These are phyloP conservation scores for Nicotiana undulata DNA, from an alignment of 257 asterid species.

Conservation along the genomic window DNA sequence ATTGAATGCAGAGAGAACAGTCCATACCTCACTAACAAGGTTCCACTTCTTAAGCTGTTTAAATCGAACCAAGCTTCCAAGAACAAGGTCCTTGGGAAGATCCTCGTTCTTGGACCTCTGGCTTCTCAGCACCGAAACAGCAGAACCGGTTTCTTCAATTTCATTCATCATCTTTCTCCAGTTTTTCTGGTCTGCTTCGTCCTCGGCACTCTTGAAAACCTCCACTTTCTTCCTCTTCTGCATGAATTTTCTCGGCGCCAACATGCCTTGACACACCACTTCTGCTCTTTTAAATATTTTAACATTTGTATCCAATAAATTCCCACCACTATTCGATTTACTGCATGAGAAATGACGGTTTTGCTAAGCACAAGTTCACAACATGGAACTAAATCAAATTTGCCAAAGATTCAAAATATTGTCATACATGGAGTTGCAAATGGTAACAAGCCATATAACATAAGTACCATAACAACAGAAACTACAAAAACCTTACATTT, in stretches of 20 bases:
- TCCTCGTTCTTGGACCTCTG: constrained; percentile 55
- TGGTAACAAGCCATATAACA: not conserved
- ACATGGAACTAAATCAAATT: not conserved
- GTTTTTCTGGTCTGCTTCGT: constrained; percentile 72
- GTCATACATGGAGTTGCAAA: not conserved
- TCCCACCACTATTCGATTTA: constrained; percentile 38
- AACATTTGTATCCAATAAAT: constrained; percentile 29
- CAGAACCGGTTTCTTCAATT: constrained; percentile 80
- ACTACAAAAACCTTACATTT: not conserved
- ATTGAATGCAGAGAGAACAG: not conserved
- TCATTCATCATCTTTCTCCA: constrained; percentile 90
- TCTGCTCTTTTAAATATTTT: constrained; percentile 43
- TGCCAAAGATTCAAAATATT: not conserved
- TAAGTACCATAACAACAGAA: not conserved
- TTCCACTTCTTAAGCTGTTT: constrained; percentile 98
- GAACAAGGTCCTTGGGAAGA: constrained; percentile 69
- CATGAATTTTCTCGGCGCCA: constrained; percentile 91
- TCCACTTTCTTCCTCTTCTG: constrained; percentile 83
- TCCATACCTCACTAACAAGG: constrained; percentile 81
- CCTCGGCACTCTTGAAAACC: constrained; percentile 63
- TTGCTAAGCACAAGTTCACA: not conserved
- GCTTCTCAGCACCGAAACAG: constrained; percentile 59
- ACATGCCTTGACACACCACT: constrained; percentile 81
- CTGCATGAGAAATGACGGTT: constrained; percentile 31
- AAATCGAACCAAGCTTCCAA: constrained; percentile 84